Evolutionary conservation across 176 grass and related monocot species (phyloP), one percentile per base, ranked within the genome.

Genomic region (Ampelocalamus luodianensis): DNA sequence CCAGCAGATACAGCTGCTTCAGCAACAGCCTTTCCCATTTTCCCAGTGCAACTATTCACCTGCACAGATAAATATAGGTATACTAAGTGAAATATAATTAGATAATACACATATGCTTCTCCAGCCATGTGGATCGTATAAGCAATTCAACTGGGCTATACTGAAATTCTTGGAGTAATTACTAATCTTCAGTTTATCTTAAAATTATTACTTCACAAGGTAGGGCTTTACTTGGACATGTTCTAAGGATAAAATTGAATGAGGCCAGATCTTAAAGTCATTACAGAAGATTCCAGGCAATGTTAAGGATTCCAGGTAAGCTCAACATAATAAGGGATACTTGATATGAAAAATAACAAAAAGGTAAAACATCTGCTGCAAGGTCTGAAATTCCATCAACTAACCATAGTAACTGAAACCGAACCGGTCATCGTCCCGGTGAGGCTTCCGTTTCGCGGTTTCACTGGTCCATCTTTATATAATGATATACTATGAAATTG

Each of bases 31-130:
- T 74, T 92, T 32, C 93, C 96, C 96, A 95, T 98, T 85, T 98
- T 98, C 10, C 96, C 93, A 64, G 89, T 95, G 71, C 87, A 95
- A 79, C 96, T 86, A 79, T 98, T 98, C 48, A 98, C 91, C 96
- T 98, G 67, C 20, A 81, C 34, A 80, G 39, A 65, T 59, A 45
- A 78, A 78, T 13, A 23, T 50, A 72, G 37, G 15, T 53, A 49
- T 49, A 49, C 3, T 49, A 49, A 49, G 46, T 49, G 3, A 15
- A 49, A 49, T 48, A 54, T 34, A 70, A 45, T 60, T 8, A 0
- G 5, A 53, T 23, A 72, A 53, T 43, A 71, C 10, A 86, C 5
- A 59, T 60, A 26, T 49, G 46, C 63, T 63, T 59, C 49, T 79
- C 22, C 34, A 71, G 66, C 27, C 54, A 86, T 16, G 20, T 82